phyloP scores from a whole-genome alignment of 148 eudicot species.

The Salicornia ramosissima region DNA sequence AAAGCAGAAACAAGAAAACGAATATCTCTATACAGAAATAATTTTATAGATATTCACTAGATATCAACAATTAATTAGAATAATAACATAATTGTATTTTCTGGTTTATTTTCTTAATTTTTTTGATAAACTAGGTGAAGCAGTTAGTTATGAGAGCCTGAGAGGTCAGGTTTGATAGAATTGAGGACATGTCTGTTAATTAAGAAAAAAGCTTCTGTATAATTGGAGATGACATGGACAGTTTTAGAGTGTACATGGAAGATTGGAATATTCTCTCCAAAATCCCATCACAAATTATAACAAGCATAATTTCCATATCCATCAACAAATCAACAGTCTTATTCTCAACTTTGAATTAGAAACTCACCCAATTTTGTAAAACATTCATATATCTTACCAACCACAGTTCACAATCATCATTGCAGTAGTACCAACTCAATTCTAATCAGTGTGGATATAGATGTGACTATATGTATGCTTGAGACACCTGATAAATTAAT shows the following conservation, averaged over 20 bases:
- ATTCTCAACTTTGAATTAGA: not conserved
- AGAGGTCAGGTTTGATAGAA: not conserved
- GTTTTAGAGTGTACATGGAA: too few relatives aligned
- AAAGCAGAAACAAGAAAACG: not conserved
- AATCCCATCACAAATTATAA: not conserved
- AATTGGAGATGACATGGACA: not conserved
- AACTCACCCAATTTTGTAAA: not conserved
- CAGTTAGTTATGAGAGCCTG: not conserved
- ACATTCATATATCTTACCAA: not conserved
- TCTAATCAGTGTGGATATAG: not conserved
- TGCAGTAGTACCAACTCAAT: not conserved
- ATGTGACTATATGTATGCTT: not conserved
- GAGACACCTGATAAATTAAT: not conserved
- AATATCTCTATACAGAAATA: not conserved
- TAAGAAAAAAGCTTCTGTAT: not conserved
- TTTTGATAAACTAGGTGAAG: not conserved
- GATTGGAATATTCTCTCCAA: not conserved
- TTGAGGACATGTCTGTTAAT: not conserved
- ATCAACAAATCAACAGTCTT: not conserved
- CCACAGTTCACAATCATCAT: not conserved
- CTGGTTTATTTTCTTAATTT: not conserved
- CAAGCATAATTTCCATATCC: not conserved
- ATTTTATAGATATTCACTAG: not conserved
- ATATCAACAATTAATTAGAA: not conserved
- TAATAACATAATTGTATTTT: not conserved